Evolutionary conservation across 257 asterid genomes (phyloP).

Genomic region (Osmanthus fragrans): DNA sequence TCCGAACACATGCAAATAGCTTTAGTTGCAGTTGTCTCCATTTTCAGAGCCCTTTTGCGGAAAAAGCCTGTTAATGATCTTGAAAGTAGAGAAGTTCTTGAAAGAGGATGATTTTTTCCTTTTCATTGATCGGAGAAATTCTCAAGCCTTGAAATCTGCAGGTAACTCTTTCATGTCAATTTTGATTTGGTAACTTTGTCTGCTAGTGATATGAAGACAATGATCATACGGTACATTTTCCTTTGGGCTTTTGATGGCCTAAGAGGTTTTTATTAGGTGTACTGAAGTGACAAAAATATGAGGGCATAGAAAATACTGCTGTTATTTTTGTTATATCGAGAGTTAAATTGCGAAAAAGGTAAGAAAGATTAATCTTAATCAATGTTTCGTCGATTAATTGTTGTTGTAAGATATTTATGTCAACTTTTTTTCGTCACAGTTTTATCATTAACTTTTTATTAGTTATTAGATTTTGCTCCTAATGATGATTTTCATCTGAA

Average conservation of each 20-base stretch:
- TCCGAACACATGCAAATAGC: conserved; percentile 83
- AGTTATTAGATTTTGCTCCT: too few species aligned
- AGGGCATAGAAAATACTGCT: neutral
- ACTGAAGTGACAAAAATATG: neutral
- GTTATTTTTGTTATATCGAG: neutral
- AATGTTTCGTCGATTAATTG: neutral
- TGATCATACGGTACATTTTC: neutral
- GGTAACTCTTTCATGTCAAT: neutral
- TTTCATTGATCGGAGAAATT: neutral
- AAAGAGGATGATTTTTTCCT: conserved; percentile 27
- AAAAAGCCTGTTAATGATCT: conserved; percentile 39
- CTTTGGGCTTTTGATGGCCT: neutral
- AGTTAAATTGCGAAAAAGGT: neutral
- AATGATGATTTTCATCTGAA: too few species aligned
- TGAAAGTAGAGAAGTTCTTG: conserved; percentile 26
- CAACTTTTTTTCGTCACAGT: too few species aligned
- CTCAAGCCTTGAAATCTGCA: neutral
- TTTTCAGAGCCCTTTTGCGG: conserved; percentile 55
- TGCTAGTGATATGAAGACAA: neutral
- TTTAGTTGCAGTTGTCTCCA: conserved; percentile 61
- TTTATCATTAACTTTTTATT: too few species aligned
- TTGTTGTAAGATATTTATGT: neutral
- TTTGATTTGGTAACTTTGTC: neutral
- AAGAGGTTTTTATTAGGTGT: neutral
- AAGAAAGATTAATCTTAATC: neutral